A percentile compares a stretch with the other conserved stretches of the same genome.
Evolutionary conservation across 139 green algal species (phyloP).

Genomic region (Chlamydomonas sp.): DNA sequence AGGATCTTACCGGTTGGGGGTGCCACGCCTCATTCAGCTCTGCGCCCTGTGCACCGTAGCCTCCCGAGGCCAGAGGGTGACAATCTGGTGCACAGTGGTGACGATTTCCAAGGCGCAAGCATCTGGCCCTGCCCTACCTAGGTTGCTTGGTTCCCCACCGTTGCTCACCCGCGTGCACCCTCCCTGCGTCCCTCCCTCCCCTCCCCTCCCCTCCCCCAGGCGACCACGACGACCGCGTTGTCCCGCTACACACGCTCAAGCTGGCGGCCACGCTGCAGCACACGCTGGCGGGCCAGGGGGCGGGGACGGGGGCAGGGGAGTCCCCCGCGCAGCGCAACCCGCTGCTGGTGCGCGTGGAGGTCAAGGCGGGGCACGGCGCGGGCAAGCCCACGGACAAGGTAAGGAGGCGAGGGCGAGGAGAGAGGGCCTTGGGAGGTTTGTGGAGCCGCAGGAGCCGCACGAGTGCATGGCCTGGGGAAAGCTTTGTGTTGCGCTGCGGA

Average conservation of each 20-base stretch:
- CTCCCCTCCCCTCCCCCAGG: constrained; percentile 24
- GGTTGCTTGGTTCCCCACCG: too few relatives aligned
- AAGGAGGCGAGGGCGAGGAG: background rate
- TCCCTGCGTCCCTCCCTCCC: background rate
- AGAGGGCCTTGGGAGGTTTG: too few relatives aligned
- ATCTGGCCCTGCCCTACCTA: background rate
- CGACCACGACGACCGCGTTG: constrained; percentile 90
- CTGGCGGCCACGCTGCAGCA: constrained; percentile 86
- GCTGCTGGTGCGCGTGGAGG: constrained; percentile 86
- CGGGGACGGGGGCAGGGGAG: background rate
- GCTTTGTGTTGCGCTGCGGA: too few relatives aligned
- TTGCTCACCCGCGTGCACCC: background rate
- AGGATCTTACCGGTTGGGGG: too few relatives aligned
- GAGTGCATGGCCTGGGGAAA: too few relatives aligned
- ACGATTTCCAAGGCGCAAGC: background rate
- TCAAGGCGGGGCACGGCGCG: constrained; percentile 79
- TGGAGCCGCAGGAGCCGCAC: too few relatives aligned
- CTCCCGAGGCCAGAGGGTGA: background rate
- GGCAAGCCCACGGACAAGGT: constrained; percentile 92
- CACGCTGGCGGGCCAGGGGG: constrained; percentile 62
- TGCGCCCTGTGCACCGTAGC: too few relatives aligned
- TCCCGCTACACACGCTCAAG: constrained; percentile 91
- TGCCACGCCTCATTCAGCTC: too few relatives aligned
- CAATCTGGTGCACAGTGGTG: too few relatives aligned
- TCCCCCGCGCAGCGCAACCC: constrained; percentile 82